Conservation (phyloP, 345 rosid species). For the Eucalyptus virginea region DNA sequence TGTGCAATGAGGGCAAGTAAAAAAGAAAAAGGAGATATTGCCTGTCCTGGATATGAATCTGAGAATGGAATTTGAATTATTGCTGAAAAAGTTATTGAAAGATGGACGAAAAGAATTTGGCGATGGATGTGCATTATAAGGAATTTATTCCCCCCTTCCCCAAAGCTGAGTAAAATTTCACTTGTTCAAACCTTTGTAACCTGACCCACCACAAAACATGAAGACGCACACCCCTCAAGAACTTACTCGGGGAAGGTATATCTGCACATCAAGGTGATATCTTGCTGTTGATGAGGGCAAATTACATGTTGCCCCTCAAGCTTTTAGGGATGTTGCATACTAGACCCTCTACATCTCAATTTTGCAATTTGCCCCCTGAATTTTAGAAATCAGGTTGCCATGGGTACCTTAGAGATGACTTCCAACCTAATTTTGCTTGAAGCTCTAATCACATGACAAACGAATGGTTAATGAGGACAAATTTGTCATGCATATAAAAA, state of each 20-base stretch:
- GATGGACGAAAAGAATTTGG: conserved; percentile 32
- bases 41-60: background rate
- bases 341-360: background rate
- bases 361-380: background rate
- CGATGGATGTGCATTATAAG: conserved; percentile 34
- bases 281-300: background rate
- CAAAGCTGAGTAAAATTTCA: background rate
- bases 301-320: background rate
- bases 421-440: background rate
- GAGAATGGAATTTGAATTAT: conserved; percentile 58
- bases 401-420: background rate
- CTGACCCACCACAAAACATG: conserved; percentile 12
- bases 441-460: background rate
- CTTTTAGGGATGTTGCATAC: background rate
- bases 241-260: conserved; percentile 35
- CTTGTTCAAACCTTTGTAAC: conserved; percentile 8
- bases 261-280: conserved; percentile 9
- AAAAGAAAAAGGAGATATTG: background rate
- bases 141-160: conserved; percentile 40
- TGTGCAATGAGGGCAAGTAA: background rate
- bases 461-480: background rate
- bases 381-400: background rate
- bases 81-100: conserved; percentile 24
- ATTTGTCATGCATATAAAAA: background rate
- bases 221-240: conserved; percentile 11